Evolutionary conservation across 2,329 filamentous ascomycete species (phyloP).

Genomic region (Fusarium aywerte): DNA sequence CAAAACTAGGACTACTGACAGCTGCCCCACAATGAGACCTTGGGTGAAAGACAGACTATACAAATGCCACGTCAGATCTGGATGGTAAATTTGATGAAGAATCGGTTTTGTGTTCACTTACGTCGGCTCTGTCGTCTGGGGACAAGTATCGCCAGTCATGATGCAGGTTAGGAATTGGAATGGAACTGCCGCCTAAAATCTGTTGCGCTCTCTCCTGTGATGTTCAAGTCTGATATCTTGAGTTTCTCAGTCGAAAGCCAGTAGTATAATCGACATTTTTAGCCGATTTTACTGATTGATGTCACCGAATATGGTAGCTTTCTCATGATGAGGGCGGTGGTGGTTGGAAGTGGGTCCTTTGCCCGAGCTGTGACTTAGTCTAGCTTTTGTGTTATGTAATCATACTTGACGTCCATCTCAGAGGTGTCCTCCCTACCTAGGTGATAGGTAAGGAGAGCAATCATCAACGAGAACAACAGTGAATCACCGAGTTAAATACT

Average conservation of each 20-base stretch:
- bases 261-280: conserved; percentile 12
- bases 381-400: conserved; percentile 36
- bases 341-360: conserved; percentile 9
- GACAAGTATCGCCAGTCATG: conserved; percentile 58
- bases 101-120: conserved; percentile 21
- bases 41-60: conserved; percentile 87
- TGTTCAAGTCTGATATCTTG: not conserved
- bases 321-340: conserved; percentile 24
- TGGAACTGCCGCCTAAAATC: not conserved
- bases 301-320: conserved; percentile 21
- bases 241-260: not conserved
- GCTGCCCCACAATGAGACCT: conserved; percentile 90
- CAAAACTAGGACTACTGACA: conserved; percentile 90
- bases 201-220: not conserved
- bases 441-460: conserved; percentile 15
- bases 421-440: conserved; percentile 28
- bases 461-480: conserved; percentile 7
- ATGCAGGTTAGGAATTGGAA: not conserved
- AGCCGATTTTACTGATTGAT: conserved; percentile 20
- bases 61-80: conserved; percentile 2
- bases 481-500: not conserved
- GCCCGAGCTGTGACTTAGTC: not conserved
- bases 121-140: conserved; percentile 58
- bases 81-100: conserved; percentile 5
- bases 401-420: conserved; percentile 21